A percentile compares a stretch with the other conserved stretches of the same genome.
phyloP scores from a whole-genome alignment of 768 basidiomycete genomes.

The Tulasnella sp. region DNA sequence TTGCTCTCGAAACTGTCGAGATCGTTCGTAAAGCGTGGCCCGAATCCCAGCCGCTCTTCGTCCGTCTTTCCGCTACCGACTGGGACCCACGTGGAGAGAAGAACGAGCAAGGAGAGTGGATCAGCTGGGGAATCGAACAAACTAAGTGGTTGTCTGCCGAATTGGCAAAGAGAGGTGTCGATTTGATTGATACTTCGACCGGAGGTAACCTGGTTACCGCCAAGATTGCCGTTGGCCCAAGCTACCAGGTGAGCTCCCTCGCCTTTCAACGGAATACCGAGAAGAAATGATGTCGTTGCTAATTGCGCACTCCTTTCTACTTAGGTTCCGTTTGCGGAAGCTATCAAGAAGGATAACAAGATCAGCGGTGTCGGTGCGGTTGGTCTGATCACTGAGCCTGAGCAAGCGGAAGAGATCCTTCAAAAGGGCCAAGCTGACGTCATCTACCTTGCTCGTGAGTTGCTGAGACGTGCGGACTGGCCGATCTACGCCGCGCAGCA shows the following conservation, averaged over 20 bases:
- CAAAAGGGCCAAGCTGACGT: conserved; percentile 60
- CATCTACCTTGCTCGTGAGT: conserved; percentile 56
- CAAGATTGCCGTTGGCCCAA: conserved; percentile 48
- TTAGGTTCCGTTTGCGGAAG: conserved; percentile 61
- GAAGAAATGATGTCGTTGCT: not conserved
- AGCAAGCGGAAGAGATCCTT: conserved; percentile 58
- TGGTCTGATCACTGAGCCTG: conserved; percentile 60
- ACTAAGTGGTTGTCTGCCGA: conserved; percentile 50
- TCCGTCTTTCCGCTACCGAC: conserved; percentile 59
- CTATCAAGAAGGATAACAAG: conserved; percentile 53
- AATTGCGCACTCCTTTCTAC: not conserved
- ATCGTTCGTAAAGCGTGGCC: conserved; percentile 51
- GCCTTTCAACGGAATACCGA: not conserved
- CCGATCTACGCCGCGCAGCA: conserved; percentile 44
- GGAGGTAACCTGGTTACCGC: conserved; percentile 60
- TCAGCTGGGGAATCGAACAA: conserved; percentile 73
- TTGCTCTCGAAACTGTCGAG: conserved; percentile 50
- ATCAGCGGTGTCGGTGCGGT: conserved; percentile 53
- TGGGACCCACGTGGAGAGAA: conserved; percentile 56
- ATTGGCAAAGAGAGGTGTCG: conserved; percentile 55
- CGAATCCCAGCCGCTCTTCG: conserved; percentile 57
- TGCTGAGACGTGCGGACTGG: conserved; percentile 57
- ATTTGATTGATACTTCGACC: conserved; percentile 64
- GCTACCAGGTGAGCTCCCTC: conserved; percentile 47
- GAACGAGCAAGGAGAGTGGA: conserved; percentile 49